Evolutionary conservation across 177 flowering plant genomes (phyloP).

Genomic region (Vitis hybrid): DNA sequence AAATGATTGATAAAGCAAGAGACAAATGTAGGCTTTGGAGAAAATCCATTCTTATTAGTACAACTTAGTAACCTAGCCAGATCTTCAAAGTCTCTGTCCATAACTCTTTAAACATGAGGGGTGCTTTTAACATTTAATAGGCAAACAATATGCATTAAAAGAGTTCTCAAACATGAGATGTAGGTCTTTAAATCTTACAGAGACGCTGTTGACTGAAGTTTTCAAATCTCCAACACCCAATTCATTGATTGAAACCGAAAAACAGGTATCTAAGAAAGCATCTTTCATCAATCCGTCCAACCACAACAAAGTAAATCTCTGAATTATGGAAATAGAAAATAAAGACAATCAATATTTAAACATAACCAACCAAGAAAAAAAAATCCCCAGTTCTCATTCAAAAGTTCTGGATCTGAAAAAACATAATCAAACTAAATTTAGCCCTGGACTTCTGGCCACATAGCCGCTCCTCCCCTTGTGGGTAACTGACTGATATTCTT

Average conservation of each 20-base stretch:
- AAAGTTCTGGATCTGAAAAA: constrained; percentile 13
- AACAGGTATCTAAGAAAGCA: not conserved
- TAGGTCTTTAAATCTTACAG: too few relatives aligned
- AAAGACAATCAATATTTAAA: constrained; percentile 4
- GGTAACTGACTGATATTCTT: not conserved
- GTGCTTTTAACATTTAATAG: too few relatives aligned
- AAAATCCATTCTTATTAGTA: too few relatives aligned
- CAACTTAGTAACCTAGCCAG: too few relatives aligned
- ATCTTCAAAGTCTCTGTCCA: too few relatives aligned
- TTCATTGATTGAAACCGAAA: constrained; percentile 3
- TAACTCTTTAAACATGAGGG: too few relatives aligned
- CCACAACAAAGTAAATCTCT: constrained; percentile 19
- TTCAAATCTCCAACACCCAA: constrained; percentile 8
- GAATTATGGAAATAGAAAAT: not conserved
- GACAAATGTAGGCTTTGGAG: too few relatives aligned
- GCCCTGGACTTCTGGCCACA: constrained; percentile 4
- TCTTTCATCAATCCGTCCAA: constrained; percentile 20
- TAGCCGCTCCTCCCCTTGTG: not conserved
- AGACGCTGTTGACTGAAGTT: too few relatives aligned
- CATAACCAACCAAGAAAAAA: constrained; percentile 18
- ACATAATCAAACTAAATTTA: constrained; percentile 14
- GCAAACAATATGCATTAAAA: too few relatives aligned
- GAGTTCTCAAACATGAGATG: too few relatives aligned
- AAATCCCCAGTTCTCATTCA: constrained; percentile 7
- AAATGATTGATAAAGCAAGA: too few relatives aligned